Percentiles rank a stretch among this genome's conserved stretches.
Conservation (phyloP, 805 yeast genomes). For the Cyberlindnera sargentensis region DNA sequence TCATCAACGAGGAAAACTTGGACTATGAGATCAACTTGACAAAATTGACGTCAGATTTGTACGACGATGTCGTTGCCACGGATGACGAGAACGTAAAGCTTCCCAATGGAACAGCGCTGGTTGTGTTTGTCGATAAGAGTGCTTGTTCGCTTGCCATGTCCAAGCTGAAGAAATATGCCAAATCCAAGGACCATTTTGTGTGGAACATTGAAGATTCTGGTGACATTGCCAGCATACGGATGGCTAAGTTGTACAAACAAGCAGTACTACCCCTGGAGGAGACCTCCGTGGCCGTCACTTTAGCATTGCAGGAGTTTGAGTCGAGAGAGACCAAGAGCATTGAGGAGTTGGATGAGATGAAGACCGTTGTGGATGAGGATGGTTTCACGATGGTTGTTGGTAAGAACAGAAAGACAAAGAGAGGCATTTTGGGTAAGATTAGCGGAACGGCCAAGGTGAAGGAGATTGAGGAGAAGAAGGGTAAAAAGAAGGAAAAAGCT, state of each 20-base stretch:
- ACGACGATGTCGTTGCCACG: conserved; percentile 25
- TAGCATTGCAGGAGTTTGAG: conserved; percentile 60
- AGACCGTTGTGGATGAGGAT: conserved; percentile 76
- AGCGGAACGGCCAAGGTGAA: conserved; percentile 31
- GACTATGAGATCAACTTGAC: conserved; percentile 46
- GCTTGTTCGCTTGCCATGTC: conserved; percentile 57
- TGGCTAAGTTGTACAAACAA: conserved; percentile 32
- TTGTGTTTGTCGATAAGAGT: conserved; percentile 67
- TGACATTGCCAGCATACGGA: conserved; percentile 34
- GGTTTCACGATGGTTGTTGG: conserved; percentile 92
- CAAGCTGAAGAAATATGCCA: conserved; percentile 46
- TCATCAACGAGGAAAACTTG: conserved; percentile 35
- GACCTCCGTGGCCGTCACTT: conserved; percentile 47
- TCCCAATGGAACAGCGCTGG: conserved; percentile 69
- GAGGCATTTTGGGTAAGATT: conserved; percentile 57
- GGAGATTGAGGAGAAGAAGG: conserved; percentile 33
- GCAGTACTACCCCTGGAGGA: conserved; percentile 40
- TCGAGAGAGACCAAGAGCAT: conserved; percentile 57
- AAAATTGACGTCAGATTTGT: conserved; percentile 51
- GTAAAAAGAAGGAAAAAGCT: conserved; percentile 68
- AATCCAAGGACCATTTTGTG: conserved; percentile 28
- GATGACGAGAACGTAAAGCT: conserved; percentile 34
- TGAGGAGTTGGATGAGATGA: conserved; percentile 47
- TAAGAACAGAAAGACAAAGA: conserved; percentile 73
- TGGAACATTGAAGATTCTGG: conserved; percentile 26